phyloP scores from a whole-genome alignment of 1,284 basidiomycete genomes.

The Xerocomus cyaneibrunnescens region DNA sequence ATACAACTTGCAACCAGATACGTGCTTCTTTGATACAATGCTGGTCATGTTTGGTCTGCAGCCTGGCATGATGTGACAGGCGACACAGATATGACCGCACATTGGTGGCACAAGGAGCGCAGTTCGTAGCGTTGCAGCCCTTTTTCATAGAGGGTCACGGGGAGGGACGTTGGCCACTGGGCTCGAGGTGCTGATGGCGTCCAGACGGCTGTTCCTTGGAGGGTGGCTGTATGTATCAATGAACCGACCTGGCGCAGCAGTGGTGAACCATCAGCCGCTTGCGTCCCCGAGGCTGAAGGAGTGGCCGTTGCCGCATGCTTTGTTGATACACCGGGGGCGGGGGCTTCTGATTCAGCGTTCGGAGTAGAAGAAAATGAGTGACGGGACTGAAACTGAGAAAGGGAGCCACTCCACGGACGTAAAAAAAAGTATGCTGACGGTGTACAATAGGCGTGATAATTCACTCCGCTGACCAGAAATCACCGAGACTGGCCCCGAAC shows the following conservation, averaged over 20 bases:
- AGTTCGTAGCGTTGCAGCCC: no score
- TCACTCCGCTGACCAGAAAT: conserved; percentile 1
- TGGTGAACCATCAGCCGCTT: conserved; percentile 32
- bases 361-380: conserved; percentile 24
- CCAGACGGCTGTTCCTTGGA: conserved; percentile 47
- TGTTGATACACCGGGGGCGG: conserved; percentile 39
- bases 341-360: conserved; percentile 41
- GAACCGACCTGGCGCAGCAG: conserved; percentile 6
- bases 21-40: conserved; percentile 65
- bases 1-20: conserved; percentile 51
- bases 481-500: no score
- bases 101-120: conserved; percentile 35
- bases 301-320: conserved; percentile 26
- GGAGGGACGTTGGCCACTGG: no score
- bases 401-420: conserved; percentile 14
- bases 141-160: no score
- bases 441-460: conserved; percentile 29
- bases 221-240: conserved; percentile 26
- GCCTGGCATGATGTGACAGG: conserved; percentile 31
- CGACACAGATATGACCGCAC: conserved; percentile 21
- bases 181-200: conserved; percentile 39
- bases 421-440: conserved; percentile 21
- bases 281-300: conserved; percentile 31
- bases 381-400: conserved; percentile 1
- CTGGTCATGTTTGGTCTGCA: conserved; percentile 47